These are phyloP conservation scores for Calycina herbarum DNA, from an alignment of 2,329 filamentous ascomycete species.

Conservation along the genomic window DNA sequence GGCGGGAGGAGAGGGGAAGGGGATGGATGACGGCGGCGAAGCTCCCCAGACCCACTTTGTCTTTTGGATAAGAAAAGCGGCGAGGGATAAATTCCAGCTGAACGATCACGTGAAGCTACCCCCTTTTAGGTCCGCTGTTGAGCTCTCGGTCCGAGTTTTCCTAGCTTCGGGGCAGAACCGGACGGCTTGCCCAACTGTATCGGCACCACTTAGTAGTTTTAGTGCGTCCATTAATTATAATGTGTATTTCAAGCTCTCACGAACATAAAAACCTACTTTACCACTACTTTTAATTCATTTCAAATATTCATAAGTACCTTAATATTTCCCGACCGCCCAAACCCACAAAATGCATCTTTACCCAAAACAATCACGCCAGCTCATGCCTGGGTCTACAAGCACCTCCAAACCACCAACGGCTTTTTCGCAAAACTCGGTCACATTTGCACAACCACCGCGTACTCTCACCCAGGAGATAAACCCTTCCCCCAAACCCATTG, in stretches of 20 bases:
- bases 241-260: background rate
- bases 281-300: background rate
- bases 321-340: background rate
- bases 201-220: background rate
- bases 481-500: too few relatives aligned
- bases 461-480: too few relatives aligned
- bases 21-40: constrained; percentile 5
- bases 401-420: background rate
- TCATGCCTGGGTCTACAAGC: background rate
- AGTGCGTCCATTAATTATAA: background rate
- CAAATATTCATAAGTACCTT: background rate
- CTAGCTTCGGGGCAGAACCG: background rate
- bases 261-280: background rate
- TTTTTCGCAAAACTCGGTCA: background rate
- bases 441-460: background rate
- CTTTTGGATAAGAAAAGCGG: constrained; percentile 5
- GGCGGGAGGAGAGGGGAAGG: background rate
- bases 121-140: background rate
- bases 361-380: background rate
- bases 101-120: background rate
- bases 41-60: background rate
- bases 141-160: background rate
- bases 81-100: background rate
- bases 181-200: background rate
- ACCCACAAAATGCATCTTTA: background rate